These are phyloP conservation scores for sorghum (Sorghum bicolor) DNA, from an alignment of 176 grass and related monocot species.

Conservation along the genomic window Sorghum_bicolor_NCBIv3 NC_012871.2:6688001-6688500, in stretches of 20 bases:
- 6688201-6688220: conserved; percentile 23
- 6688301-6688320: neutral
- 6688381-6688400: conserved; percentile 50
- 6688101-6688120: too few relatives aligned
- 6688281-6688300: too few relatives aligned
- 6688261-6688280: neutral
- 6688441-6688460: neutral
- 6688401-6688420: conserved; percentile 28
- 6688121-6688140: too few relatives aligned
- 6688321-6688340: neutral
- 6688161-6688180: neutral
- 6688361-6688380: conserved; percentile 10
- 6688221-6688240: conserved; percentile 27
- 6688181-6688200: conserved; percentile 24
- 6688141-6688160: too few relatives aligned
- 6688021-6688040: too few relatives aligned
- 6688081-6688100: too few relatives aligned
- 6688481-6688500: neutral
- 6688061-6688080: too few relatives aligned
- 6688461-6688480: neutral
- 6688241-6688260: conserved; percentile 34
- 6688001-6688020: neutral
- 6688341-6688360: neutral
- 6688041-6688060: too few relatives aligned
- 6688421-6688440: neutral